phyloP scores from a whole-genome alignment of 768 basidiomycete species.

The Tylopilus balloui region DNA sequence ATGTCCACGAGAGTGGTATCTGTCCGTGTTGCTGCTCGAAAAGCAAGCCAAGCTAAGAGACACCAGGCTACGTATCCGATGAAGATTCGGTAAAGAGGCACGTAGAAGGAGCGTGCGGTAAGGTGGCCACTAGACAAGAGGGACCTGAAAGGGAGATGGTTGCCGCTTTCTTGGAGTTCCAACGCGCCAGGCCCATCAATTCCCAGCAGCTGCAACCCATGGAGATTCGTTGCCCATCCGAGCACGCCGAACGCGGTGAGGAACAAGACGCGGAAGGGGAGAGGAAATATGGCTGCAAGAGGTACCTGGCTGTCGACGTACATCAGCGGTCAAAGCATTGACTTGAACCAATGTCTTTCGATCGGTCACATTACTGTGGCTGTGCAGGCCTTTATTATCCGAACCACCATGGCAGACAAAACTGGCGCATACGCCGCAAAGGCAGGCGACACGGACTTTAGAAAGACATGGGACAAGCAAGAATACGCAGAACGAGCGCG shows the following conservation, averaged over 20 bases:
- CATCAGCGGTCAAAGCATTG: constrained; percentile 26
- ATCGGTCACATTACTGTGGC: neutral
- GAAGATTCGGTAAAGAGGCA: constrained; percentile 65
- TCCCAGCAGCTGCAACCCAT: constrained; percentile 69
- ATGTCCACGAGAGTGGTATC: constrained; percentile 60
- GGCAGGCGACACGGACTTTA: constrained; percentile 63
- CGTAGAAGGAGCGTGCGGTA: constrained; percentile 41
- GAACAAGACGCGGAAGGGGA: constrained; percentile 88
- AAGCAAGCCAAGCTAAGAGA: constrained; percentile 64
- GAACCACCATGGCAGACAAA: constrained; percentile 27
- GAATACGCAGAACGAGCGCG: constrained; percentile 82
- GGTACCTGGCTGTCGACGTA: constrained; percentile 38
- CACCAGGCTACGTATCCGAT: constrained; percentile 57
- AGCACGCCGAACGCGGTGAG: constrained; percentile 76
- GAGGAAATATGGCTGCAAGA: constrained; percentile 63
- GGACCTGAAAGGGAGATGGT: constrained; percentile 21
- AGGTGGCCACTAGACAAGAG: constrained; percentile 18
- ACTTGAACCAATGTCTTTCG: neutral
- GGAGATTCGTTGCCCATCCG: constrained; percentile 91
- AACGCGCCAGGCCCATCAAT: constrained; percentile 72
- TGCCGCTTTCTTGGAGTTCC: constrained; percentile 42
- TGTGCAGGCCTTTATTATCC: neutral
- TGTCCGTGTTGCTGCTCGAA: constrained; percentile 54
- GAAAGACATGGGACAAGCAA: constrained; percentile 94
- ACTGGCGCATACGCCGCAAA: constrained; percentile 36